These are phyloP conservation scores for Geranium rotundifolium DNA, from an alignment of 345 rosid genomes.

Conservation along the genomic window DNA sequence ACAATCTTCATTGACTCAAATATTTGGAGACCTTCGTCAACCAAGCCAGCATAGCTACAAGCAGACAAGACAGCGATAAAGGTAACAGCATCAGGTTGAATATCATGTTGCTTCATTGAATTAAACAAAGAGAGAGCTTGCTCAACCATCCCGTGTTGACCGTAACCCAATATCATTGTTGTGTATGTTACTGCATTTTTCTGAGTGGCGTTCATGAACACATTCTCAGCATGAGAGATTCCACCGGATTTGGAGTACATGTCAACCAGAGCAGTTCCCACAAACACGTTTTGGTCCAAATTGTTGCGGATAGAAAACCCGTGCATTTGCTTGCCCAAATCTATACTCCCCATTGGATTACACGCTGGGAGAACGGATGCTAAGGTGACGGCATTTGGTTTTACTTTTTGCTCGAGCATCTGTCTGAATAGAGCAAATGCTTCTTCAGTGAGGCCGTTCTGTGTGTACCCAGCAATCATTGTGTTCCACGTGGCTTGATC, in stretches of 20 bases:
- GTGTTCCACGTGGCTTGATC: slow-evolving; percentile 92
- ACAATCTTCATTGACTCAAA: slow-evolving; percentile 49
- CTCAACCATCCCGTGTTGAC: slow-evolving; percentile 79
- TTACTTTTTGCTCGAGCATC: slow-evolving; percentile 50
- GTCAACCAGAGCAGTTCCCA: slow-evolving; percentile 65
- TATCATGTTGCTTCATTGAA: slow-evolving; percentile 39
- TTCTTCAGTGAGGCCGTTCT: slow-evolving; percentile 50
- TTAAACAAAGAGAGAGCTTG: slow-evolving; percentile 64
- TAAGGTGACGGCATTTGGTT: slow-evolving; percentile 62
- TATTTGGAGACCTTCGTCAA: slow-evolving; percentile 65
- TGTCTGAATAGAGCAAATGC: slow-evolving; percentile 37
- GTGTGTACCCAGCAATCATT: slow-evolving; percentile 74
- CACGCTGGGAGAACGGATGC: slow-evolving; percentile 80
- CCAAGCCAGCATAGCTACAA: slow-evolving; percentile 69
- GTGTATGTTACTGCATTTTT: slow-evolving; percentile 74
- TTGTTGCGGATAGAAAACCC: slow-evolving; percentile 53
- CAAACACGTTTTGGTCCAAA: slow-evolving; percentile 61
- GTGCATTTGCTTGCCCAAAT: slow-evolving; percentile 70
- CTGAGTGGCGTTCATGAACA: slow-evolving; percentile 36
- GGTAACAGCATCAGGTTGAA: slow-evolving; percentile 60
- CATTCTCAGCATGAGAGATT: slow-evolving; percentile 45
- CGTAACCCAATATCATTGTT: slow-evolving; percentile 70
- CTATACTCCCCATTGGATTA: slow-evolving; percentile 45
- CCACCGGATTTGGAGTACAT: slow-evolving; percentile 81
- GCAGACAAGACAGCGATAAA: slow-evolving; percentile 76